Percentiles rank a stretch among this genome's conserved stretches.
Conservation (phyloP, 139 green algal genomes). For the Closterium sp. region DNA sequence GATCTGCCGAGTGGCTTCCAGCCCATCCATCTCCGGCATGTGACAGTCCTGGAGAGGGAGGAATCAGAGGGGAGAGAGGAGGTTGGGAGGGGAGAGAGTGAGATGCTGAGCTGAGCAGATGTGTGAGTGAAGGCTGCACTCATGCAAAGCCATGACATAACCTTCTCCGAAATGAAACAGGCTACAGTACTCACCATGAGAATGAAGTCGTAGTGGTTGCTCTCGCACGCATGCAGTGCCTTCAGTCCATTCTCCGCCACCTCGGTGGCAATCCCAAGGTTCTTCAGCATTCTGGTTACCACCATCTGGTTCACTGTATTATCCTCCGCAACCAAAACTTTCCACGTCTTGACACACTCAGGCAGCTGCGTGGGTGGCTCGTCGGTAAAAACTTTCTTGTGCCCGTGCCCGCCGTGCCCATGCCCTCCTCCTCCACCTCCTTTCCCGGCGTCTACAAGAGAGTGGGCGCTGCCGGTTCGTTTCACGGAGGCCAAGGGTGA, state of each 20-base stretch:
- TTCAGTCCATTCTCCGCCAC: constrained; percentile 24
- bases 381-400: neutral
- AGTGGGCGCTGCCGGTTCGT: too few species aligned
- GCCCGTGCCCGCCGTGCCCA: neutral
- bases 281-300: constrained; percentile 22
- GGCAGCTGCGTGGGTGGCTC: neutral
- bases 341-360: neutral
- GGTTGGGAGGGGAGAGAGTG: too few species aligned
- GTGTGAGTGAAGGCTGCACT: too few species aligned
- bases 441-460: too few species aligned
- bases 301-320: constrained; percentile 47
- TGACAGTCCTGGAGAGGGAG: neutral
- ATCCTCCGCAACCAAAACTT: constrained; percentile 29
- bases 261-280: constrained; percentile 17
- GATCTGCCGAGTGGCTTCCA: neutral
- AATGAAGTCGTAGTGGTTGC: constrained; percentile 28
- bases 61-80: too few species aligned
- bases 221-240: constrained; percentile 21
- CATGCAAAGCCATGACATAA: too few species aligned
- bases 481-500: too few species aligned
- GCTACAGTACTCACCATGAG: constrained; percentile 18
- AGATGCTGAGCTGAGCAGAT: too few species aligned
- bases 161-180: neutral
- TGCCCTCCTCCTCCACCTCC: too few species aligned
- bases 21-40: neutral